Percentiles rank a stretch among this genome's conserved stretches.
phyloP scores from a whole-genome alignment of 2,329 filamentous ascomycete genomes.

The Chaetoscypha palmicola region DNA sequence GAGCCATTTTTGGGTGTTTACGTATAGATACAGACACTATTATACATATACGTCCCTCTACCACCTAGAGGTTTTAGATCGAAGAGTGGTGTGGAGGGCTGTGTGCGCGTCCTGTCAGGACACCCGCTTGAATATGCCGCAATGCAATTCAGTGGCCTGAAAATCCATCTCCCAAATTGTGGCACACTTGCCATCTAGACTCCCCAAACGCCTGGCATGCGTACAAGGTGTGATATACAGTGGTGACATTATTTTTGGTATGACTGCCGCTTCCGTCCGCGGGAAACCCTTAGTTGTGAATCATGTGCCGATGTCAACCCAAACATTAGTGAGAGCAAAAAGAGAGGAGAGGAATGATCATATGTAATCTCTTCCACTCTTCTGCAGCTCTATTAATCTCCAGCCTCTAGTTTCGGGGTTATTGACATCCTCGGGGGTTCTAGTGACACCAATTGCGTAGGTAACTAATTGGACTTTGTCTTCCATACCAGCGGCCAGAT shows the following conservation, averaged over 20 bases:
- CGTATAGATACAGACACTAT: conserved; percentile 9
- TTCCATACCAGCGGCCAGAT: conserved; percentile 95
- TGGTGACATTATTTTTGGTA: background rate
- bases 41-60: conserved; percentile 2
- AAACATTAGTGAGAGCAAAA: background rate
- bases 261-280: background rate
- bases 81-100: conserved; percentile 9
- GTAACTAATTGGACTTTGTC: conserved; percentile 98
- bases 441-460: conserved; percentile 93
- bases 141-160: too few species aligned
- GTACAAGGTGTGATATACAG: conserved; percentile 6
- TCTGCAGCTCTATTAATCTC: conserved; percentile 97
- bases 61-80: background rate
- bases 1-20: too few species aligned
- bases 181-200: conserved; percentile 3
- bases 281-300: conserved; percentile 1
- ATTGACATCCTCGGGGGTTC: conserved; percentile 89
- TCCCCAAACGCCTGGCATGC: conserved; percentile 8
- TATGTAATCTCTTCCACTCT: conserved; percentile 88
- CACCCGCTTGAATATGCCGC: too few species aligned
- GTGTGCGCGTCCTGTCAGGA: too few species aligned
- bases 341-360: conserved; percentile 35
- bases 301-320: too few species aligned
- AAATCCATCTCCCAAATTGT: background rate
- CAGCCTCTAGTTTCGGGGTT: conserved; percentile 96